phyloP scores from a whole-genome alignment of 371 early-diverging fungal genomes.

The Lichtheimia ornata region DNA sequence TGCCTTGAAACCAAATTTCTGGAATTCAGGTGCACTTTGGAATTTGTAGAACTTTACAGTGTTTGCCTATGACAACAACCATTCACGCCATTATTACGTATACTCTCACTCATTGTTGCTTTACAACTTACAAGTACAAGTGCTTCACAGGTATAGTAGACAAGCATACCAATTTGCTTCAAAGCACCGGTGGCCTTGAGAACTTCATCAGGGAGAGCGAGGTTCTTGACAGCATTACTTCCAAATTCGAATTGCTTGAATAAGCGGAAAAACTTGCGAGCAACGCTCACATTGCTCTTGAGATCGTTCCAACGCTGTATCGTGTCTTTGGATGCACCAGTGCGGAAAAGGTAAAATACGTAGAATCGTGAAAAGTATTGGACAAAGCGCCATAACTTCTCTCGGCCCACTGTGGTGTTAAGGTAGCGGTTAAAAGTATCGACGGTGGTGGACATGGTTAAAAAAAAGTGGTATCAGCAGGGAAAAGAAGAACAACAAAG shows the following conservation, averaged over 20 bases:
- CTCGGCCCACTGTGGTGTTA: conserved; percentile 75
- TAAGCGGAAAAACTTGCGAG: conserved; percentile 62
- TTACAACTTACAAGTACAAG: conserved; percentile 52
- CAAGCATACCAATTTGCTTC: conserved; percentile 56
- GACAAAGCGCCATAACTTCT: conserved; percentile 75
- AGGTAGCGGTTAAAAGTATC: conserved; percentile 50
- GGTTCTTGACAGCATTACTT: conserved; percentile 54
- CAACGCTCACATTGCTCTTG: conserved; percentile 55
- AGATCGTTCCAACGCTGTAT: conserved; percentile 60
- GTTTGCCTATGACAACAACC: conserved; percentile 22
- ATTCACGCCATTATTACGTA: not conserved
- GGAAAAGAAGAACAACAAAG: not conserved
- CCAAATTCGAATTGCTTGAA: conserved; percentile 66
- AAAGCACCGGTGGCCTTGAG: conserved; percentile 47
- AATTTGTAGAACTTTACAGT: conserved; percentile 41
- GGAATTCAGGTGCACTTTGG: conserved; percentile 53
- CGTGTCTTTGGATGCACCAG: conserved; percentile 53
- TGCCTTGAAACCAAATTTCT: conserved; percentile 52
- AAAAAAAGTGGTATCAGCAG: not conserved
- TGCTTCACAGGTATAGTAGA: conserved; percentile 59
- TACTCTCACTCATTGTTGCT: not conserved
- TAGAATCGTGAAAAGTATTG: conserved; percentile 78
- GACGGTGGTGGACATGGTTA: conserved; percentile 12
- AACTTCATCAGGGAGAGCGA: conserved; percentile 54
- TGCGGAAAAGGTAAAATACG: conserved; percentile 54